Conservation (phyloP, 495 filamentous ascomycete genomes). For the Hypoxylon rickii region DNA sequence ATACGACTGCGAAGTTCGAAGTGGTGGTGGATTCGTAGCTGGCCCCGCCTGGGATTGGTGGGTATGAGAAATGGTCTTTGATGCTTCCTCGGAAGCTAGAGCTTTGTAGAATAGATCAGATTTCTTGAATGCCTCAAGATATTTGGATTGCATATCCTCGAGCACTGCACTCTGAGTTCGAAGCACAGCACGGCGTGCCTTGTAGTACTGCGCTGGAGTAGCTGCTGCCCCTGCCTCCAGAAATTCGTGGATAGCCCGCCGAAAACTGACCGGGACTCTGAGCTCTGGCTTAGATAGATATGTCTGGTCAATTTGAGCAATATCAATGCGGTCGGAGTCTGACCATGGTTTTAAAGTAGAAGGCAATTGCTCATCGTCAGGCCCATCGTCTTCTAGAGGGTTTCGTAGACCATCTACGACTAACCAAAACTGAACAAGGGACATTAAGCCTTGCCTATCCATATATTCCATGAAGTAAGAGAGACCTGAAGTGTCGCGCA, state of each 20-base stretch:
- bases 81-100: slow-evolving; percentile 82
- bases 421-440: slow-evolving; percentile 96
- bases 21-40: slow-evolving; percentile 36
- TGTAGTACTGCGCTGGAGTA: slow-evolving; percentile 77
- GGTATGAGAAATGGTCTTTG: slow-evolving; percentile 45
- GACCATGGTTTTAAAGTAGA: slow-evolving; percentile 73
- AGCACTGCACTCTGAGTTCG: slow-evolving; percentile 80
- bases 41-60: slow-evolving; percentile 29
- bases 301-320: slow-evolving; percentile 85
- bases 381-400: slow-evolving; percentile 85
- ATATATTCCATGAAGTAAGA: slow-evolving; percentile 99
- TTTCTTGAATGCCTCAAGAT: slow-evolving; percentile 85
- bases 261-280: slow-evolving; percentile 70
- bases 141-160: slow-evolving; percentile 76
- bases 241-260: slow-evolving; percentile 72
- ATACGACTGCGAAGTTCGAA: slow-evolving; percentile 41
- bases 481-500: slow-evolving; percentile 85
- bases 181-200: slow-evolving; percentile 80
- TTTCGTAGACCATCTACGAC: slow-evolving; percentile 98
- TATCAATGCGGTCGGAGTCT: slow-evolving; percentile 80
- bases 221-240: slow-evolving; percentile 76
- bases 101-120: slow-evolving; percentile 96
- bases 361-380: slow-evolving; percentile 66
- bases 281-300: slow-evolving; percentile 85
- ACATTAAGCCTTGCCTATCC: slow-evolving; percentile 87